Conservation (phyloP, 208 protist species). For the Herpetomonas tarakana region DNA sequence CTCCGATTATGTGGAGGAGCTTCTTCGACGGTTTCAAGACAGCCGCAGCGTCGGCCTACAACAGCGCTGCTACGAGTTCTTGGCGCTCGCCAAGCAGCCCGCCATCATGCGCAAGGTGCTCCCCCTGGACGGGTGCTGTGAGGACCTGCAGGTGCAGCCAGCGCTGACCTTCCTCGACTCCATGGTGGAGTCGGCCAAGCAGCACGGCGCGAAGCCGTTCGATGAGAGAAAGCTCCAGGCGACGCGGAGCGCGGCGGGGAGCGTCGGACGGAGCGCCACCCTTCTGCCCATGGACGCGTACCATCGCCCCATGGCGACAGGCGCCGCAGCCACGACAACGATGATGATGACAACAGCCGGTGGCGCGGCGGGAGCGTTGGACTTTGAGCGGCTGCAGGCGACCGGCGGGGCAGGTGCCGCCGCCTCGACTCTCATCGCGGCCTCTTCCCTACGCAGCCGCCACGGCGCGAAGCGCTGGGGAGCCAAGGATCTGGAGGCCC, state of each 20-base stretch:
- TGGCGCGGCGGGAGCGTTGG: neutral
- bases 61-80: conserved; percentile 83
- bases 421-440: neutral
- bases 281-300: conserved; percentile 1
- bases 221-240: conserved; percentile 3
- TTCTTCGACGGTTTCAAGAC: conserved; percentile 37
- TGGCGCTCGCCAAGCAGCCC: conserved; percentile 33
- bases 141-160: conserved; percentile 55
- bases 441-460: neutral
- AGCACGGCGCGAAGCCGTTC: conserved; percentile 49
- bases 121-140: conserved; percentile 74
- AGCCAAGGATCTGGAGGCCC: conserved; percentile 19
- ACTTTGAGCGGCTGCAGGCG: conserved; percentile 7
- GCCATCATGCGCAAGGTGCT: conserved; percentile 49
- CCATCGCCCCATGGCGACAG: conserved; percentile 9
- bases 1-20: conserved; percentile 33
- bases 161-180: conserved; percentile 45
- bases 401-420: neutral
- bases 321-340: conserved; percentile 5
- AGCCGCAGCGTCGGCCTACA: conserved; percentile 63
- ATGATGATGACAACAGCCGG: neutral
- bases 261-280: neutral
- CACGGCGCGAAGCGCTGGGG: conserved; percentile 25
- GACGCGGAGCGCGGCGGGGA: conserved; percentile 6
- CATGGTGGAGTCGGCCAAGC: conserved; percentile 37